Evolutionary conservation across 2,329 filamentous ascomycete species (phyloP).

Genomic region (Aspergillus floridensis): DNA sequence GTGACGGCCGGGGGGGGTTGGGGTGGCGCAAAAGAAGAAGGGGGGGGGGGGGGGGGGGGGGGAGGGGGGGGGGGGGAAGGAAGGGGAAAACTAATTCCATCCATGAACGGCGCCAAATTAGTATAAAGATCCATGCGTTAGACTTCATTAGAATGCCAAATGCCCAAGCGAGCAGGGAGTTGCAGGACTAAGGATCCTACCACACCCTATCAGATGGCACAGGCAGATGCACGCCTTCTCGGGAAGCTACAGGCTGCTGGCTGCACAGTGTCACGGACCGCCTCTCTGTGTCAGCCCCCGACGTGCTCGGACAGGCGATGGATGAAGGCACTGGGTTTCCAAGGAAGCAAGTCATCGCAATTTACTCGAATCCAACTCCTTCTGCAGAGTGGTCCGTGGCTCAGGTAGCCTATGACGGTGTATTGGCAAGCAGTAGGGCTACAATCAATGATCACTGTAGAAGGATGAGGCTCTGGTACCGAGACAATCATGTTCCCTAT

Average conservation of each 20-base stretch:
- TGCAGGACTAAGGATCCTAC: neutral
- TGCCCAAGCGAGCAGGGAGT: neutral
- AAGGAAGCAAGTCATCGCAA: neutral
- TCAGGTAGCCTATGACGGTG: neutral
- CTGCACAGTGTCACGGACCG: conserved; percentile 28
- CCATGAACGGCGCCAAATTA: neutral
- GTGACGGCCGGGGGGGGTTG: too few species aligned
- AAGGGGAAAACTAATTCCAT: neutral
- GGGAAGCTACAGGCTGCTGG: conserved; percentile 26
- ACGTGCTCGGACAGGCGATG: conserved; percentile 17
- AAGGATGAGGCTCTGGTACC: neutral
- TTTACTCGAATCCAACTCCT: neutral
- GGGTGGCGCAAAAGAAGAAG: too few species aligned
- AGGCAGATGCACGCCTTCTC: conserved; percentile 11
- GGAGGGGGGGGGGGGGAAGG: neutral
- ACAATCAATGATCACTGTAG: neutral
- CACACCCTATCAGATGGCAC: conserved; percentile 16
- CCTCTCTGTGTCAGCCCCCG: conserved; percentile 18
- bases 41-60: neutral
- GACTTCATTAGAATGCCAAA: neutral
- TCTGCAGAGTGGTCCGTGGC: neutral
- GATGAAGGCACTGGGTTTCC: neutral
- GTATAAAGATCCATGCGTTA: neutral
- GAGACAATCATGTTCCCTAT: neutral
- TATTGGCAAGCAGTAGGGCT: neutral